Conservation (phyloP, 768 basidiomycete genomes). For the Mycena sanguinolenta region DNA sequence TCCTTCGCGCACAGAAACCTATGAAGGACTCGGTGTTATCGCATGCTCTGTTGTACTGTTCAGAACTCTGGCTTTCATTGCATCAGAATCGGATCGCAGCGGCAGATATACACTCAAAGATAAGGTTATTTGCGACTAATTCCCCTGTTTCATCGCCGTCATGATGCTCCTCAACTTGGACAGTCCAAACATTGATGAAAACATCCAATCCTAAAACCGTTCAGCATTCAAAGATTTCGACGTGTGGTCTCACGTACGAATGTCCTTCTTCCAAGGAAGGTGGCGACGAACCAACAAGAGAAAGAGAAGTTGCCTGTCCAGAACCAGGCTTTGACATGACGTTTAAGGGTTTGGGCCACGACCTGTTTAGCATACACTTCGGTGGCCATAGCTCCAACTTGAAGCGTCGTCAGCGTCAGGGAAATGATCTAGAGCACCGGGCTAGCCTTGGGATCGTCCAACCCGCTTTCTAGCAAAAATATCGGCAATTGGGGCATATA, state of each 20-base stretch:
- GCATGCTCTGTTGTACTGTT: not conserved
- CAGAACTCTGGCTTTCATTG: not conserved
- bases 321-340: slow-evolving; percentile 33
- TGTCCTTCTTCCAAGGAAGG: slow-evolving; percentile 31
- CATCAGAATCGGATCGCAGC: not conserved
- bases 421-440: not conserved
- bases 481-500: slow-evolving; percentile 39
- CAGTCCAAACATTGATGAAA: slow-evolving; percentile 34
- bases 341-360: slow-evolving; percentile 36
- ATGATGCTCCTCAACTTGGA: slow-evolving; percentile 23
- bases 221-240: not conserved
- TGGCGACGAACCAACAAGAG: slow-evolving; percentile 37
- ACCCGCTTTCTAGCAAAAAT: slow-evolving; percentile 28
- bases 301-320: slow-evolving; percentile 36
- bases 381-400: slow-evolving; percentile 36
- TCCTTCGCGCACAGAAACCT: slow-evolving; percentile 33
- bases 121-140: not conserved
- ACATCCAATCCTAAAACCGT: slow-evolving; percentile 23
- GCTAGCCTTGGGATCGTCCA: slow-evolving; percentile 31
- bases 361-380: slow-evolving; percentile 34
- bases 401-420: not conserved
- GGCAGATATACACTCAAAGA: not conserved
- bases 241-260: slow-evolving; percentile 28
- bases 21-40: slow-evolving; percentile 3
- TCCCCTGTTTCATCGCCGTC: slow-evolving; percentile 12